phyloP scores from a whole-genome alignment of 108 stramenopile species.

The Skeletonema tropicum region DNA sequence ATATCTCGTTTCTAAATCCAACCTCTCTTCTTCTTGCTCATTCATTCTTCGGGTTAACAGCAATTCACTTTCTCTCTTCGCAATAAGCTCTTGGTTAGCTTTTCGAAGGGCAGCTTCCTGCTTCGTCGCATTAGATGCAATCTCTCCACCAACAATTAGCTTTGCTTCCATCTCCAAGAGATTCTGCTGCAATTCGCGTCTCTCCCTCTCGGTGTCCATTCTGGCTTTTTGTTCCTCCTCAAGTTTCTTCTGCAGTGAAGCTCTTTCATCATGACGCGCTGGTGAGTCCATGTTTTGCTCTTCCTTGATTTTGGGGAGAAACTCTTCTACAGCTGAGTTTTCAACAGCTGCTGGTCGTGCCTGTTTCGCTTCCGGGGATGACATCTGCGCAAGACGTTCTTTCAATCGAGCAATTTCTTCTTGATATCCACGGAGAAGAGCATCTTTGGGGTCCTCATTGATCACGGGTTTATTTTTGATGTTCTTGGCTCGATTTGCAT shows the following conservation, averaged over 20 bases:
- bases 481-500: conserved; percentile 98
- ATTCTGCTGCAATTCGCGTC: conserved; percentile 61
- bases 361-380: neutral
- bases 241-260: conserved; percentile 66
- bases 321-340: conserved; percentile 37
- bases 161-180: conserved; percentile 87
- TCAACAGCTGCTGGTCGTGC: neutral
- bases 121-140: conserved; percentile 85
- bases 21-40: conserved; percentile 68
- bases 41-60: conserved; percentile 59
- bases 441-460: conserved; percentile 97
- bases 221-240: conserved; percentile 70
- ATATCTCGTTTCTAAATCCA: conserved; percentile 74
- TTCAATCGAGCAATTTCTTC: conserved; percentile 65
- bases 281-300: neutral
- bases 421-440: conserved; percentile 92
- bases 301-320: conserved; percentile 50
- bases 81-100: conserved; percentile 79
- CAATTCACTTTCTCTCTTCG: conserved; percentile 66
- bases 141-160: conserved; percentile 83
- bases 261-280: conserved; percentile 71
- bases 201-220: conserved; percentile 66
- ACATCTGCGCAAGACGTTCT: conserved; percentile 30
- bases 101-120: conserved; percentile 85
- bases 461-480: conserved; percentile 99